Base-by-base conservation (phyloP, 495 filamentous ascomycete genomes). In the Collariella sp. region DNA sequence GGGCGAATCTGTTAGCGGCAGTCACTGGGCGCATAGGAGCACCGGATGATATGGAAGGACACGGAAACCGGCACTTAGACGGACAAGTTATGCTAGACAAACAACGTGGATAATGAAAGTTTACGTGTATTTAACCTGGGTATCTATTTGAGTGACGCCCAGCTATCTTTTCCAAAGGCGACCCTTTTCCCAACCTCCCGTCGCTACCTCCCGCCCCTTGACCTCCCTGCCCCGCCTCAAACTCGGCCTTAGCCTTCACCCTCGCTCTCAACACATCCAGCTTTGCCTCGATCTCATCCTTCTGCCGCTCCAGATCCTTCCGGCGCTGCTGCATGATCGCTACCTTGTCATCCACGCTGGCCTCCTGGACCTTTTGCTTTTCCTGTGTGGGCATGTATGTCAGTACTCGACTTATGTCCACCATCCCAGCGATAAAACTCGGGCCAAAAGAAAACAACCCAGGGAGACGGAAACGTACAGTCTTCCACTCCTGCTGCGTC, bases 401-500 rank as follows among this genome's bases (percentile, higher is more conserved):
- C 2, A 31, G 26, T 9, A 31, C n/a, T n/a, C n/a, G n/a, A n/a
- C 55, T 46, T 54, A 19, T 31, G 50, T 53, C 43, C 43, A 22
- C 22, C 34, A 39, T 29, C 22, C n/a, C n/a, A n/a, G n/a, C n/a
- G n/a, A n/a, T n/a, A n/a, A n/a, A n/a, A n/a, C n/a, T n/a, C n/a
- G n/a, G n/a, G n/a, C n/a, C n/a, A n/a, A n/a, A n/a, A n/a, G n/a
- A n/a, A n/a, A n/a, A n/a, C n/a, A n/a, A n/a, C n/a, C n/a, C n/a
- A n/a, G n/a, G n/a, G n/a, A n/a, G n/a, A n/a, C n/a, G n/a, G n/a
- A n/a, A n/a, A 15, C 63, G 5, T 61, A 70, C 70, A 5, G 58
- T 53, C 11, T 57, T 60, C 44, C 56, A 66, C 29, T 83, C 76
- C 54, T 73, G 64, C 53, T 66, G 65, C 50, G 70, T 75, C 67